Evolutionary conservation across 2,329 filamentous ascomycete genomes (phyloP).

Genomic region (Fusarium papillatum): DNA sequence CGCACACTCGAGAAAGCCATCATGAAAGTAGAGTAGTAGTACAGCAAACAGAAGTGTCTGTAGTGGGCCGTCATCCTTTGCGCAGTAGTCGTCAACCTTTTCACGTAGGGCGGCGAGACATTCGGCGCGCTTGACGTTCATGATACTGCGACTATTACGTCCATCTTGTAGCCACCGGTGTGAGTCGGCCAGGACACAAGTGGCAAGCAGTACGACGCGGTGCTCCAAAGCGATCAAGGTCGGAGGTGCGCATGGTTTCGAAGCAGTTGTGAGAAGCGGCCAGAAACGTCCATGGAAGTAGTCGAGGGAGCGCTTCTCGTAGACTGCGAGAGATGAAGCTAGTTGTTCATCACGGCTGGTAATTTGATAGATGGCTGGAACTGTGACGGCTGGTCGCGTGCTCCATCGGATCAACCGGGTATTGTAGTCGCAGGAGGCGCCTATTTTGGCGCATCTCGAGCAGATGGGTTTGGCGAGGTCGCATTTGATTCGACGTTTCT

Average conservation of each 20-base stretch:
- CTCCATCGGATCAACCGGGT: constrained; percentile 57
- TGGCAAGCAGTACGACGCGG: constrained; percentile 49
- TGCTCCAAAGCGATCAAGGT: constrained; percentile 48
- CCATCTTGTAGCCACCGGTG: constrained; percentile 49
- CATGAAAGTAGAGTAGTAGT: constrained; percentile 57
- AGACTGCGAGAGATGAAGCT: constrained; percentile 42
- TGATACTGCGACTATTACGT: constrained; percentile 40
- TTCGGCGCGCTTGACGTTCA: constrained; percentile 44
- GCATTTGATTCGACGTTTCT: constrained; percentile 59
- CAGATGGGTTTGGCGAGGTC: constrained; percentile 54
- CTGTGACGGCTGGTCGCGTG: constrained; percentile 49
- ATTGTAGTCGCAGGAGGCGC: constrained; percentile 46
- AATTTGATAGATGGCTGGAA: constrained; percentile 47
- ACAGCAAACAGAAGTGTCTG: constrained; percentile 54
- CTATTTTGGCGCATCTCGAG: constrained; percentile 50
- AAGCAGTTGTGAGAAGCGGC: constrained; percentile 47
- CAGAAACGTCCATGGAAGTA: constrained; percentile 52
- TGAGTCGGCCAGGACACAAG: constrained; percentile 49
- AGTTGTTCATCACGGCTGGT: constrained; percentile 43
- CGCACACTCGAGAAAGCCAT: constrained; percentile 52
- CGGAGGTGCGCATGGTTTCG: constrained; percentile 47
- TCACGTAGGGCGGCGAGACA: constrained; percentile 50
- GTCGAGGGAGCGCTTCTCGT: constrained; percentile 48
- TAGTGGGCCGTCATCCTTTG: constrained; percentile 48
- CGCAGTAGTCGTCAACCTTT: constrained; percentile 49